phyloP scores from a whole-genome alignment of 768 basidiomycete genomes.

The Strobilomyces confusus region DNA sequence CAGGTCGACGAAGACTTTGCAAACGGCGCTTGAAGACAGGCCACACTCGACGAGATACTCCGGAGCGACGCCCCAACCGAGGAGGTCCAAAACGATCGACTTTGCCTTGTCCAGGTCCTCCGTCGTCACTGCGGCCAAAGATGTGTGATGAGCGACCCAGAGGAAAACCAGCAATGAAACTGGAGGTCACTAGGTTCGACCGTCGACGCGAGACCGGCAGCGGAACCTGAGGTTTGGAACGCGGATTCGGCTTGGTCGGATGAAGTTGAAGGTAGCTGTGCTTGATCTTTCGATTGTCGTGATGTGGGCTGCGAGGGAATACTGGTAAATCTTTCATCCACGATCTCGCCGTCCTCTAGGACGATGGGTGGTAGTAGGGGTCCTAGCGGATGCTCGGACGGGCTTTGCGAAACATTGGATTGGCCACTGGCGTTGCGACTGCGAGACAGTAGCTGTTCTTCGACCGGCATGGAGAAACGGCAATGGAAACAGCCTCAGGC shows the following conservation, averaged over 20 bases:
- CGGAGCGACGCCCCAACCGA: slow-evolving; percentile 51
- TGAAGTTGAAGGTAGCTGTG: background rate
- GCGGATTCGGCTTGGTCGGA: background rate
- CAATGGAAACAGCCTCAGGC: no score
- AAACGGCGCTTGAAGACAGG: slow-evolving; percentile 37
- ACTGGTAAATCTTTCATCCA: slow-evolving; percentile 8
- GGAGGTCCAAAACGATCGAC: slow-evolving; percentile 48
- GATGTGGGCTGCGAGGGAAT: background rate
- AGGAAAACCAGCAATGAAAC: background rate
- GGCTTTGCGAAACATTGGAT: no score
- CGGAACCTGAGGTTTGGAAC: background rate
- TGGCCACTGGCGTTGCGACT: no score
- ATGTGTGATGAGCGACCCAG: no score
- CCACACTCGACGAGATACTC: slow-evolving; percentile 46
- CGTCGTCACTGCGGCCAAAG: no score
- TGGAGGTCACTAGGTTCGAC: slow-evolving; percentile 7
- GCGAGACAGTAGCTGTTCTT: no score
- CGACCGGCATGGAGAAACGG: no score
- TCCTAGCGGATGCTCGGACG: no score
- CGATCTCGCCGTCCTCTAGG: slow-evolving; percentile 24
- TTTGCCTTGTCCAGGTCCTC: slow-evolving; percentile 8
- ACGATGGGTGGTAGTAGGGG: background rate
- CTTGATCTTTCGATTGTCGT: background rate
- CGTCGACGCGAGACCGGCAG: background rate
- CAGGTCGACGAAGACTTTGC: slow-evolving; percentile 42